Evolutionary conservation across 305 asterid genomes (phyloP).

Genomic region (Rubia tinctorum): DNA sequence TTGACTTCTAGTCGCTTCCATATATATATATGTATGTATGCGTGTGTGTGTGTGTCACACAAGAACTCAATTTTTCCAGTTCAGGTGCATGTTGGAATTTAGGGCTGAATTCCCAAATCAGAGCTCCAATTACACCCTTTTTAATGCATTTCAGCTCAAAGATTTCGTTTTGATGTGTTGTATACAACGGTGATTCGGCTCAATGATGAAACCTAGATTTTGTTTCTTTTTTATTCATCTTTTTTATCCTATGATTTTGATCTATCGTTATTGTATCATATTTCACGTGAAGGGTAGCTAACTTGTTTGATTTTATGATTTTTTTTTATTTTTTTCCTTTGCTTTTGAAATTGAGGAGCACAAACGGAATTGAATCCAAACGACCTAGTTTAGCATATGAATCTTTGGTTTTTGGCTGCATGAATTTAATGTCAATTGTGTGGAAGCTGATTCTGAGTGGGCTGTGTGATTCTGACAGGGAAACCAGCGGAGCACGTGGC

Average conservation of each 20-base stretch:
- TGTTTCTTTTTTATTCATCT: neutral
- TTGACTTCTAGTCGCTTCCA: neutral
- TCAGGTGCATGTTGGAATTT: neutral
- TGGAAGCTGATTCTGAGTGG: no score
- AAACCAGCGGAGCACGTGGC: no score
- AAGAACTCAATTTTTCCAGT: neutral
- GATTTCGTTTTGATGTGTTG: neutral
- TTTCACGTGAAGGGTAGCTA: neutral
- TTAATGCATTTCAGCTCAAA: neutral
- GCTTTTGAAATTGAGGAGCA: no score
- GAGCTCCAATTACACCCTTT: neutral
- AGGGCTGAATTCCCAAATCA: constrained; percentile 14
- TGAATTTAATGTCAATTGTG: no score
- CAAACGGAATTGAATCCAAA: no score
- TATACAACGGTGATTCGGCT: neutral
- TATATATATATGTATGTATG: neutral
- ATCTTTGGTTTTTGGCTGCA: no score
- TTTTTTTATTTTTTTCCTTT: no score
- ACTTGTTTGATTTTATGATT: no score
- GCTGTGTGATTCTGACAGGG: no score
- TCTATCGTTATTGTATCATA: neutral
- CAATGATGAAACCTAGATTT: neutral
- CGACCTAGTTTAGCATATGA: no score
- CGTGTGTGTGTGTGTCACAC: no score
- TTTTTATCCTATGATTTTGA: neutral